These are phyloP conservation scores for Talaromyces sp. DNA, from an alignment of 2,329 filamentous ascomycete genomes.

Conservation along the genomic window DNA sequence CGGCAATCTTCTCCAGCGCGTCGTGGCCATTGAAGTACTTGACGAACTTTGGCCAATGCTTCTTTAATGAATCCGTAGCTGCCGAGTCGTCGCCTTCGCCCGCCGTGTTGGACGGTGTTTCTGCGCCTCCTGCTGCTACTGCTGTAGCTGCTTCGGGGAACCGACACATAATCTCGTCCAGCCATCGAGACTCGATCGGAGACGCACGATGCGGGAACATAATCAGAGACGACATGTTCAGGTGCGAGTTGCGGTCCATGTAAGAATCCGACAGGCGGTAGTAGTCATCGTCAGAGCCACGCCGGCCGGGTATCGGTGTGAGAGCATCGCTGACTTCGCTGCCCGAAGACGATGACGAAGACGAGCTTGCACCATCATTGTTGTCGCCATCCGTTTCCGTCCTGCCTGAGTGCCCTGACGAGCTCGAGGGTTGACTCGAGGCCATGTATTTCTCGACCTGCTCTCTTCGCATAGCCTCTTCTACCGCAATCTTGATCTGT, in stretches of 20 bases:
- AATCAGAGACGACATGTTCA: conserved; percentile 60
- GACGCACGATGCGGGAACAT: conserved; percentile 74
- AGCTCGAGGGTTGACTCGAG: conserved; percentile 26
- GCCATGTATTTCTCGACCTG: conserved; percentile 46
- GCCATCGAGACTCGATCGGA: conserved; percentile 69
- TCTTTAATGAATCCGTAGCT: conserved; percentile 42
- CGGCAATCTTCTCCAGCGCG: conserved; percentile 77
- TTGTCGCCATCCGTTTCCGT: conserved; percentile 14
- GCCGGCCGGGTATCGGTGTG: conserved; percentile 30
- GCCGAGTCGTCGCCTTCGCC: conserved; percentile 21
- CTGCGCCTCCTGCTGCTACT: background rate
- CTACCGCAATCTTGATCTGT: conserved; percentile 76
- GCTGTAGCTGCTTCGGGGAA: conserved; percentile 26
- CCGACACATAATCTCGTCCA: conserved; percentile 44
- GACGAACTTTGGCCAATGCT: conserved; percentile 68
- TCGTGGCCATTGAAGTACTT: conserved; percentile 85
- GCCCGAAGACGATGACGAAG: conserved; percentile 34
- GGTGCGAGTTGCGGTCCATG: conserved; percentile 27
- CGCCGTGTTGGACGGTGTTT: background rate
- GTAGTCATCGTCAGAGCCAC: conserved; percentile 22
- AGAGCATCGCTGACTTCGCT: conserved; percentile 36
- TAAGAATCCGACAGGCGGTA: conserved; percentile 29
- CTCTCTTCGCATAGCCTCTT: conserved; percentile 65
- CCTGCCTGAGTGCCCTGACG: conserved; percentile 13
- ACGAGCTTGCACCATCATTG: conserved; percentile 27